Conservation (phyloP, 176 grass and related monocot species). For the Triticum monococcum region DNA sequence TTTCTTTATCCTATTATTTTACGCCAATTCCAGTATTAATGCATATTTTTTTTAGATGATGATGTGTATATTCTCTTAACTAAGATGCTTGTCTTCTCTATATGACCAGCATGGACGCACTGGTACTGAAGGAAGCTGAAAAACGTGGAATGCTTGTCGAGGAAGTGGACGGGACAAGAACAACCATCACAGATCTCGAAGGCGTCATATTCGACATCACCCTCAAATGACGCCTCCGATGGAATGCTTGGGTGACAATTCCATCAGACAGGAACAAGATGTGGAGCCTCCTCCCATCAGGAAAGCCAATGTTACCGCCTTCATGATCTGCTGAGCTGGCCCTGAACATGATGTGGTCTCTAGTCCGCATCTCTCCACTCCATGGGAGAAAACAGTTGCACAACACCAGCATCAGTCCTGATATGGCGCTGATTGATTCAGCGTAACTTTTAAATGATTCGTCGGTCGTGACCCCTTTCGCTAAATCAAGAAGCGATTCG, state of each 20-base stretch:
- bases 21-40: not conserved
- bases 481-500: not conserved
- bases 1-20: not conserved
- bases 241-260: not conserved
- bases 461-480: not conserved
- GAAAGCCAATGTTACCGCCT: conserved; percentile 11
- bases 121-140: conserved; percentile 65
- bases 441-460: not conserved
- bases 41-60: not conserved
- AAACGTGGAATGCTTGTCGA: conserved; percentile 59
- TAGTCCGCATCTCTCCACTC: not conserved
- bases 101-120: conserved; percentile 73
- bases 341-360: not conserved
- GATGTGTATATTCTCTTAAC: not conserved
- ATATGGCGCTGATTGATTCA: not conserved
- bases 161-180: conserved; percentile 75
- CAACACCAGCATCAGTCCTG: not conserved
- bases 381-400: not conserved
- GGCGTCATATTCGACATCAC: conserved; percentile 85
- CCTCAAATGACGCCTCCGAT: conserved; percentile 36
- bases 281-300: not conserved
- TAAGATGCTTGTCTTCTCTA: not conserved
- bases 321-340: not conserved
- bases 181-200: conserved; percentile 59
- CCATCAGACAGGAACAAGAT: not conserved